Base-by-base conservation (phyloP, 2,329 filamentous ascomycete species). In the Fusarium musae region DNA sequence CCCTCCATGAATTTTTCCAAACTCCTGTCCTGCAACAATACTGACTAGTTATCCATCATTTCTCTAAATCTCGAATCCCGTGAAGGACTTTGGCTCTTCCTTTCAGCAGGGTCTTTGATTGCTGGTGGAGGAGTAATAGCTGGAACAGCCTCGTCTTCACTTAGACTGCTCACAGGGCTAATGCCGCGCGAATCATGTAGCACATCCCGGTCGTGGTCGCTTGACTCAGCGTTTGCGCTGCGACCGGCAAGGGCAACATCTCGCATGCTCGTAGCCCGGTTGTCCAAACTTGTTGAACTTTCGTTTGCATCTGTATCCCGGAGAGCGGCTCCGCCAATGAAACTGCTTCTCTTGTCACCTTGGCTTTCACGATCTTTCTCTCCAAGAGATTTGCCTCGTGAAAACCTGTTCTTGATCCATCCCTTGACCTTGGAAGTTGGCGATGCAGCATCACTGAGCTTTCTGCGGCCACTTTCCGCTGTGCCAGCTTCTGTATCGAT, bases 51-150 rank as follows among this genome's bases (percentile, higher is more conserved):
- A 47, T 82, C 78, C 62, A 91, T 85, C 70, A 88, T 86, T 81
- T 92, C 90, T 53, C 83, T 83, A 73, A 92, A 92, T 73, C 84
- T 87, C 43, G 89, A 90, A 69, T 88, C 88, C 59, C 89, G 82
- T 9, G 81, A 85, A 1, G 89, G 88, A 78, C 88, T 91, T 58
- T 83, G 84, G 52, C 84, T 84, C 53, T 83, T 81, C n/a, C 80
- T 79, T 26, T 72, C 72, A 0, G 75, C 77, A 21, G 78, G 74
- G 17, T 83, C 82, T 39, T 73, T 76, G 12, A 86, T 79, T 4
- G 77, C 79, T 17, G 78, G 77, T 3, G 85, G 85, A 13, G 85
- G 81, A 30, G 81, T 81, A 17, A 86, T 79, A 26, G 75, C 74
- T 11, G 66, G 42, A 23, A 69, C 75, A 4, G 66, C 57, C 17